Percentiles rank a stretch among this genome's conserved stretches.
phyloP scores from a whole-genome alignment of 1,284 basidiomycete species.

The Ustilago tritici region DNA sequence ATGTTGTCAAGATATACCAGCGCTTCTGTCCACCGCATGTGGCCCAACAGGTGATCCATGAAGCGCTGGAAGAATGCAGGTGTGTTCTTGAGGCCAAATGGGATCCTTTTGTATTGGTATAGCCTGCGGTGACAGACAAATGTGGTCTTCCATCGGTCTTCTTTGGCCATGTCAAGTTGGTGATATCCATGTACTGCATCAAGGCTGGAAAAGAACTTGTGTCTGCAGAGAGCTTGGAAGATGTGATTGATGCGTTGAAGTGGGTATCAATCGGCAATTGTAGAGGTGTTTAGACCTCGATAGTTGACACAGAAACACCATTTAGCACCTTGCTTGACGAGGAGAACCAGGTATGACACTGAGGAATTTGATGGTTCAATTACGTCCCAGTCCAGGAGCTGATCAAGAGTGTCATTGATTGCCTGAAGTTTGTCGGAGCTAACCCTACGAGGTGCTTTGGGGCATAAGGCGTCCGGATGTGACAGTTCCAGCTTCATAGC shows the following conservation, averaged over 20 bases:
- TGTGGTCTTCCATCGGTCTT: slow-evolving; percentile 2
- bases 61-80: slow-evolving; percentile 6
- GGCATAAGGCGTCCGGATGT: not conserved
- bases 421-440: not conserved
- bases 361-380: not conserved
- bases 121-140: slow-evolving; percentile 2
- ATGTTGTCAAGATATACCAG: slow-evolving; percentile 1
- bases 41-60: slow-evolving; percentile 1
- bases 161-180: not conserved
- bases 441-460: not conserved
- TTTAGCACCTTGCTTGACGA: not conserved
- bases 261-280: slow-evolving; percentile 1
- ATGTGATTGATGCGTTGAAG: not conserved
- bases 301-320: slow-evolving; percentile 10
- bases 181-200: not conserved
- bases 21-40: slow-evolving; percentile 5
- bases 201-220: not conserved
- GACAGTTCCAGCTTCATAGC: not conserved
- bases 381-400: slow-evolving; percentile 4
- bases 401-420: not conserved
- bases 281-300: not conserved
- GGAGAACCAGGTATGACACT: not conserved
- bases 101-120: slow-evolving; percentile 1
- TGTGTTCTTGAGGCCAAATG: not conserved
- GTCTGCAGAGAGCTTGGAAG: not conserved